Evolutionary conservation across 2,329 filamentous ascomycete genomes (phyloP), one percentile per base, ranked within the genome.

Genomic region (Tolypocladium pustulatum): DNA sequence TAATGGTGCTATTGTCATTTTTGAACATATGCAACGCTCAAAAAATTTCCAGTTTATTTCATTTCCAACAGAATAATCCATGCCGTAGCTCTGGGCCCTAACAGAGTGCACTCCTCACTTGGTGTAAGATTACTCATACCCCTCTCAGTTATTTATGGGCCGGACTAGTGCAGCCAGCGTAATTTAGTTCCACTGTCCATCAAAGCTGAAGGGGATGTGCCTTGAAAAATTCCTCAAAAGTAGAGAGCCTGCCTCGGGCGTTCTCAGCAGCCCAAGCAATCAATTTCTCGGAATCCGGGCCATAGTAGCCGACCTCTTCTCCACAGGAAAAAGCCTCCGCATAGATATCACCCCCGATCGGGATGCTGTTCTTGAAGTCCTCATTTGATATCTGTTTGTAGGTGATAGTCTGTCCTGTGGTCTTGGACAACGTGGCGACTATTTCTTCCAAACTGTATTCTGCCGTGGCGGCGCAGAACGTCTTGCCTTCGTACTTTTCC

Each of bases 391-490:
- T 56, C 37, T 67, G 60, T 53, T 65, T 64, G 54, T 61, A 66
- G 3, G 57, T 53, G 15, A 71, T 65, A 1, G 59, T 64, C 62
- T 78, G 73, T 0, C 78, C 76, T 0, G 72, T 73, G 3, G 73
- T 71, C 56, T 70, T 69, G 4, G 65, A 67, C 51, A 81, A 69
- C 5, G 70, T 67, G 3, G 67, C 65, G 7, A 71, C 72, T 2
- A 80, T 68, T 34, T 80, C 71, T 1, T 70, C 63, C 9, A 73
- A 64, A 5, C 70, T 64, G 58, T 71, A 70, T 4, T 76, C 60
- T 71, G 70, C 69, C 20, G 68, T 65, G 0, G 79, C 78, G 0
- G 72, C 80, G 22, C 72, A 69, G 36, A 84, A 70, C 3, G 66
- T 72, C 61, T 74, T 75, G 17, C 76, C 77, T 1, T 74, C 67